phyloP scores from a whole-genome alignment of 495 filamentous ascomycete species.

The Cercophora samala region DNA sequence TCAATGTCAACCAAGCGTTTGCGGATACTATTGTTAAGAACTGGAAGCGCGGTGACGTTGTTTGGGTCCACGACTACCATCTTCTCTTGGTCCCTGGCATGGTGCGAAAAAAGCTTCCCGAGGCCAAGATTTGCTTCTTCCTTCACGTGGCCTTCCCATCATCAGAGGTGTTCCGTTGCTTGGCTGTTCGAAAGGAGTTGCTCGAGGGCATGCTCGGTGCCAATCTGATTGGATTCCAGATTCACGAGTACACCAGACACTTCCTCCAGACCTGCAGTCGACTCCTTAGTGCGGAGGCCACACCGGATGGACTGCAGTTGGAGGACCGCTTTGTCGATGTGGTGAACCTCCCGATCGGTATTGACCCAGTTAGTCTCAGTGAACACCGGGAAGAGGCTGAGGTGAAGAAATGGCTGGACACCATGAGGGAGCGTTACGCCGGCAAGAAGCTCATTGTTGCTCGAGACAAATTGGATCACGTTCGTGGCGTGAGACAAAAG shows the following conservation, averaged over 20 bases:
- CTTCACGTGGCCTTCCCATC: slow-evolving; percentile 93
- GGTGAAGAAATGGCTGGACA: slow-evolving; percentile 71
- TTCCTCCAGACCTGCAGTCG: slow-evolving; percentile 93
- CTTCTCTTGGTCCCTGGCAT: slow-evolving; percentile 86
- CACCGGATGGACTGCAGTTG: slow-evolving; percentile 80
- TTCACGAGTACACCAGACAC: slow-evolving; percentile 84
- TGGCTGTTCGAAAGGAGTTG: slow-evolving; percentile 77
- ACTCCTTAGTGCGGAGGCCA: slow-evolving; percentile 80
- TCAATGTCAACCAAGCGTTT: slow-evolving; percentile 83
- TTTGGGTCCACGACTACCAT: slow-evolving; percentile 96
- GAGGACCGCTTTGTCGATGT: slow-evolving; percentile 91
- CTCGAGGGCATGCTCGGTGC: slow-evolving; percentile 88
- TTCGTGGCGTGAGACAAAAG: slow-evolving; percentile 88
- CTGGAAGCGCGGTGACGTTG: slow-evolving; percentile 85
- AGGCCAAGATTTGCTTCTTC: slow-evolving; percentile 93
- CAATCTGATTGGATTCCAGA: slow-evolving; percentile 89
- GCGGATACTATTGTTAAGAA: slow-evolving; percentile 82
- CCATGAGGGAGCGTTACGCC: slow-evolving; percentile 72
- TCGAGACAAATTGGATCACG: slow-evolving; percentile 86
- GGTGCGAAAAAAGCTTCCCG: slow-evolving; percentile 80
- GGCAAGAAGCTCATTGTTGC: slow-evolving; percentile 88
- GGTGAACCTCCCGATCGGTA: slow-evolving; percentile 69
- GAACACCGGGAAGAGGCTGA: slow-evolving; percentile 67
- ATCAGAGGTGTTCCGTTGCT: slow-evolving; percentile 88
- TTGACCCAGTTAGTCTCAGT: slow-evolving; percentile 74